These are phyloP conservation scores for Trichocomaceae sp. DNA, from an alignment of 2,329 filamentous ascomycete genomes.

Conservation along the genomic window DNA sequence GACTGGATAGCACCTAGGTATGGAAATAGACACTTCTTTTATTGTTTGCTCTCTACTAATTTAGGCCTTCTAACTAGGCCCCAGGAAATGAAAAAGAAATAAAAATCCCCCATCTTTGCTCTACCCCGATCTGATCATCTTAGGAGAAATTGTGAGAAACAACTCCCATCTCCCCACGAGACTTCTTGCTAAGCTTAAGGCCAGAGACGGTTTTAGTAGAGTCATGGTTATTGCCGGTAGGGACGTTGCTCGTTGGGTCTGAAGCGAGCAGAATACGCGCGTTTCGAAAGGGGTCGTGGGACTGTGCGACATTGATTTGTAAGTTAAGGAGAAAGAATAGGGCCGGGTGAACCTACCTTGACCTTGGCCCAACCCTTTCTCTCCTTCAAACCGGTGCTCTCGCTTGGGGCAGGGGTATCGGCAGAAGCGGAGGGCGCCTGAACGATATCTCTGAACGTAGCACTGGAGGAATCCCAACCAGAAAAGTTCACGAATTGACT, in stretches of 20 bases:
- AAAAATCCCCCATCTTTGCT: too few species aligned
- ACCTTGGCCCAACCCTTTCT: constrained; percentile 9
- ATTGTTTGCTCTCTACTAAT: too few species aligned
- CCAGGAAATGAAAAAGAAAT: too few species aligned
- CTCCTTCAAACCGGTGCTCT: too few species aligned
- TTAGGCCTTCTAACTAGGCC: too few species aligned
- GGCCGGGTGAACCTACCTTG: constrained; percentile 2
- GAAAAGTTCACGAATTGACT: background rate
- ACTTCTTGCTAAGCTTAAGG: background rate
- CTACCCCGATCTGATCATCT: too few species aligned
- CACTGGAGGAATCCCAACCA: background rate
- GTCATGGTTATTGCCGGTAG: background rate
- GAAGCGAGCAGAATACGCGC: background rate
- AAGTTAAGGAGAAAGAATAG: background rate
- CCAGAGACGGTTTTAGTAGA: background rate
- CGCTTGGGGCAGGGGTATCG: too few species aligned
- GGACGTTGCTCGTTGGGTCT: background rate
- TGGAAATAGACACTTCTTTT: too few species aligned
- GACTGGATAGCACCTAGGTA: too few species aligned
- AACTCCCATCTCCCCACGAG: background rate
- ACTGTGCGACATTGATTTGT: background rate
- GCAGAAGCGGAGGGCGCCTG: background rate
- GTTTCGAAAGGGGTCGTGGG: background rate
- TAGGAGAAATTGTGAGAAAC: background rate
- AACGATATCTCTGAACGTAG: background rate